Conservation (phyloP, 163 green algal genomes). For the Scenedesmus sp. region DNA sequence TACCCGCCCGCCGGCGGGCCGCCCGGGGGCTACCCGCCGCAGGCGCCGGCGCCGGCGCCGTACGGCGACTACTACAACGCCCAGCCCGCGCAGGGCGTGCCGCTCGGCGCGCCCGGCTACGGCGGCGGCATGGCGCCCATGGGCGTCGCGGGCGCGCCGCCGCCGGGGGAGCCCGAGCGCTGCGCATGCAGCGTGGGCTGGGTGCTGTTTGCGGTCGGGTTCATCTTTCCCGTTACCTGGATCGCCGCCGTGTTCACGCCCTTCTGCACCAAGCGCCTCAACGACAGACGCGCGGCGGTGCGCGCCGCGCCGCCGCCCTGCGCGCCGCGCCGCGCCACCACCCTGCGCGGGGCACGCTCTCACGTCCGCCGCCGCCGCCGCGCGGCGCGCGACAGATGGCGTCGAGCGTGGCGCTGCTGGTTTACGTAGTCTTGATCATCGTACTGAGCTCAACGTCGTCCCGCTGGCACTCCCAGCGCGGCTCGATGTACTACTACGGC, state of each 20-base stretch:
- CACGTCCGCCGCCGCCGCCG: too few relatives aligned
- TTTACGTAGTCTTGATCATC: too few relatives aligned
- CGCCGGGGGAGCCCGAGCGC: background rate
- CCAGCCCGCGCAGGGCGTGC: background rate
- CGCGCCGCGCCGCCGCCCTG: background rate
- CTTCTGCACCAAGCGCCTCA: conserved; percentile 11
- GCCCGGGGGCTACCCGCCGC: background rate
- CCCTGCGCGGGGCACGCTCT: too few relatives aligned
- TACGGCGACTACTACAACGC: background rate
- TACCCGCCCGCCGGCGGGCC: conserved; percentile 5
- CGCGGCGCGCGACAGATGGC: too few relatives aligned
- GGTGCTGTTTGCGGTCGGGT: conserved; percentile 20
- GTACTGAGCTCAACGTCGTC: too few relatives aligned
- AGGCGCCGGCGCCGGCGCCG: background rate
- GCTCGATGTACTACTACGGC: too few relatives aligned
- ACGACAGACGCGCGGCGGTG: background rate
- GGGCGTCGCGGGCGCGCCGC: background rate
- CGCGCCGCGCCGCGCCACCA: background rate
- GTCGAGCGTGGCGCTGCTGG: too few relatives aligned
- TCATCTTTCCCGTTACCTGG: conserved; percentile 13
- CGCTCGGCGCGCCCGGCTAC: background rate
- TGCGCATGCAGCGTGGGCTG: conserved; percentile 10
- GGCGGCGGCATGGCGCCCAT: background rate
- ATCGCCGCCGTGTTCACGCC: background rate
- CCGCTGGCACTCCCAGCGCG: too few relatives aligned